Conservation (phyloP, 2,329 filamentous ascomycete genomes). For the Purpureocillium lavendulum region DNA sequence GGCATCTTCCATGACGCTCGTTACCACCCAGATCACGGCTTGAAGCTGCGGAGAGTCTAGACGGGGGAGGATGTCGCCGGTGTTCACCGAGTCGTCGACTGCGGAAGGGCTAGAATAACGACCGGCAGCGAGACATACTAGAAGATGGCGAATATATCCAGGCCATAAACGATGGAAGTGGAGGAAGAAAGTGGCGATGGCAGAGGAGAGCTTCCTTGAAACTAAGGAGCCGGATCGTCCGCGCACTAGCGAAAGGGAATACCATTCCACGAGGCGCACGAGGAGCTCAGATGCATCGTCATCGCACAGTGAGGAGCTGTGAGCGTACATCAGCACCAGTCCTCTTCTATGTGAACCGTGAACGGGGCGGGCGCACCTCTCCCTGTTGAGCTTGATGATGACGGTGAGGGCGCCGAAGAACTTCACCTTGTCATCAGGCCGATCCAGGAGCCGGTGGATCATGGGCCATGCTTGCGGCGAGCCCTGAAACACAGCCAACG, state of each 20-base stretch:
- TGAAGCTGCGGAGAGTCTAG: slow-evolving; percentile 39
- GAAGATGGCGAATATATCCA: slow-evolving; percentile 54
- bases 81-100: slow-evolving; percentile 25
- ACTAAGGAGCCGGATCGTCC: slow-evolving; percentile 51
- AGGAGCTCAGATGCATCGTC: slow-evolving; percentile 52
- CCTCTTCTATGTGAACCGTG: no score
- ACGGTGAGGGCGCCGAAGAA: slow-evolving; percentile 93
- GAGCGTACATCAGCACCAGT: neutral
- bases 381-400: slow-evolving; percentile 90
- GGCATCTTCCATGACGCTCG: slow-evolving; percentile 26
- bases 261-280: slow-evolving; percentile 53
- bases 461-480: slow-evolving; percentile 79
- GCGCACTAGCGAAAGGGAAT: slow-evolving; percentile 41
- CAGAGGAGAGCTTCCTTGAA: slow-evolving; percentile 67
- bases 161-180: slow-evolving; percentile 62
- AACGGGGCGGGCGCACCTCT: slow-evolving; percentile 64
- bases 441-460: slow-evolving; percentile 65
- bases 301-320: slow-evolving; percentile 41
- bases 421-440: slow-evolving; percentile 64
- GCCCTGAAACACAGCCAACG: slow-evolving; percentile 70
- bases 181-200: slow-evolving; percentile 66
- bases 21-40: slow-evolving; percentile 55
- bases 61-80: slow-evolving; percentile 36
- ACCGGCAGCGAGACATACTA: slow-evolving; percentile 39
- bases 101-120: slow-evolving; percentile 12